phyloP scores from a whole-genome alignment of 2,329 filamentous ascomycete species.

The Davidsoniella australis region DNA sequence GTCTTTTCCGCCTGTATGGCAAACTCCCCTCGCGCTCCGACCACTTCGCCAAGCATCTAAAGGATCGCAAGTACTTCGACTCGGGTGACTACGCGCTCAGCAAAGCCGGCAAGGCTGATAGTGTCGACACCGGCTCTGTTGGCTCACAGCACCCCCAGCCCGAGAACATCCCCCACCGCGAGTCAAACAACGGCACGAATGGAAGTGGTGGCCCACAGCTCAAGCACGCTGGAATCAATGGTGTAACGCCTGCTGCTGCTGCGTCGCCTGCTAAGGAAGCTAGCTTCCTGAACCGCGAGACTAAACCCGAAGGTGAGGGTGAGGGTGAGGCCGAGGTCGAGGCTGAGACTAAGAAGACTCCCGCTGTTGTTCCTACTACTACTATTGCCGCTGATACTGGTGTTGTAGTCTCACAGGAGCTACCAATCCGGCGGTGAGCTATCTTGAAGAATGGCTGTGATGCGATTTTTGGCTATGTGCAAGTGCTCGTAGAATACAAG shows the following conservation, averaged over 20 bases:
- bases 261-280: slow-evolving; percentile 82
- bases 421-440: slow-evolving; percentile 3
- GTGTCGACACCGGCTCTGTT: slow-evolving; percentile 82
- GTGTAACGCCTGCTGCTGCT: slow-evolving; percentile 14
- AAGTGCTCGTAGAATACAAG: no score
- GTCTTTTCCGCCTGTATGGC: slow-evolving; percentile 90
- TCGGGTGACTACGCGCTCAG: slow-evolving; percentile 91
- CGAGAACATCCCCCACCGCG: slow-evolving; percentile 75
- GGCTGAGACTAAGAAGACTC: neutral
- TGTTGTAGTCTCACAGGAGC: neutral
- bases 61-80: slow-evolving; percentile 98
- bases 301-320: slow-evolving; percentile 35
- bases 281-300: slow-evolving; percentile 71
- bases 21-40: slow-evolving; percentile 95
- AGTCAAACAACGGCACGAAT: slow-evolving; percentile 26
- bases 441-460: neutral
- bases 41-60: slow-evolving; percentile 92
- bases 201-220: slow-evolving; percentile 19
- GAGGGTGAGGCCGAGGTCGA: slow-evolving; percentile 10
- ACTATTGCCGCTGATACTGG: neutral
- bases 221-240: slow-evolving; percentile 26
- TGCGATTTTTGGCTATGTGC: neutral
- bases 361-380: neutral
- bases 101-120: slow-evolving; percentile 91
- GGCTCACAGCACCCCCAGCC: slow-evolving; percentile 88